A percentile compares a stretch with the other conserved stretches of the same genome.
Conservation (phyloP, 306 rosid species). For the Trifolium subterraneum region DNA sequence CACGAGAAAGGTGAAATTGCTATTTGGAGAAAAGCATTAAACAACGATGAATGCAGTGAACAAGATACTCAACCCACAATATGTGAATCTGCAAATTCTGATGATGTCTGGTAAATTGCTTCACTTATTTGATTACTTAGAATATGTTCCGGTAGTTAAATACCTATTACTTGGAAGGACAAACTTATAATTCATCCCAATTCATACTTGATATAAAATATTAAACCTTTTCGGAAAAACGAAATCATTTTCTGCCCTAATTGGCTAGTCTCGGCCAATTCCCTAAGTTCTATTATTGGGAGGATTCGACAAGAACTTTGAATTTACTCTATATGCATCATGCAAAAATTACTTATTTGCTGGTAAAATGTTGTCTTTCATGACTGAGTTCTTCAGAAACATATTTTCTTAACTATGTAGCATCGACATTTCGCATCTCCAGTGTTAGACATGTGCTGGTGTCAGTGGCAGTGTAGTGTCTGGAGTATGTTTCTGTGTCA, state of each 20-base stretch:
- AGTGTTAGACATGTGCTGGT: neutral
- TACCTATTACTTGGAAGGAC: constrained; percentile 19
- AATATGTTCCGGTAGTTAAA: constrained; percentile 20
- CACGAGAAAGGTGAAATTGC: constrained; percentile 83
- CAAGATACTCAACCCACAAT: constrained; percentile 51
- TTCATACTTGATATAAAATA: neutral
- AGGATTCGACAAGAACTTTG: constrained; percentile 26
- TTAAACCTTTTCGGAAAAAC: neutral
- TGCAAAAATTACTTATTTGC: constrained; percentile 31
- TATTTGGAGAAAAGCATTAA: constrained; percentile 68
- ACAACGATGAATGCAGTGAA: constrained; percentile 47
- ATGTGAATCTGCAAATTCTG: constrained; percentile 50
- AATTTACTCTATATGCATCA: constrained; percentile 30
- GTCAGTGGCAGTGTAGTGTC: neutral
- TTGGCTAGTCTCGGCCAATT: constrained; percentile 5
- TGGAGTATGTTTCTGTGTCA: neutral
- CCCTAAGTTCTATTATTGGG: constrained; percentile 1
- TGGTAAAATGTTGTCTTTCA: constrained; percentile 22
- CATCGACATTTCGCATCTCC: neutral
- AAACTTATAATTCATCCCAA: neutral
- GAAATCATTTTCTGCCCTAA: constrained; percentile 1
- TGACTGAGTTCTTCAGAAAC: constrained; percentile 5
- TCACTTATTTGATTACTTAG: constrained; percentile 22
- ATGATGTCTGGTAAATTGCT: constrained; percentile 67
- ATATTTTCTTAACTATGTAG: neutral